Percentiles rank a stretch among this genome's conserved stretches.
Evolutionary conservation across 305 asterid genomes (phyloP).

Genomic region (Euphrasia arctica): DNA sequence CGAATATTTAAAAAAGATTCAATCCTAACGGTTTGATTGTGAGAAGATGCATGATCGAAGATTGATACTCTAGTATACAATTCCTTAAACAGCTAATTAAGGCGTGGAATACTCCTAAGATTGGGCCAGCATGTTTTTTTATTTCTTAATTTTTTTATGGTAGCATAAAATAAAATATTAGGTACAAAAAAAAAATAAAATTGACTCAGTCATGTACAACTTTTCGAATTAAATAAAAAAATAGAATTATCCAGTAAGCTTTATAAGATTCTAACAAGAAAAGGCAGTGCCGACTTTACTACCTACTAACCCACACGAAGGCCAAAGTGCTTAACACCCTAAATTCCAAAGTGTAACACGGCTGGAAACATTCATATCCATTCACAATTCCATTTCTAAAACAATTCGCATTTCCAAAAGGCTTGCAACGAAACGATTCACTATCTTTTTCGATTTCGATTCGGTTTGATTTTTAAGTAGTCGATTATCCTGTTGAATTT

Average conservation of each 20-base stretch:
- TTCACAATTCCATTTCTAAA: too few species aligned
- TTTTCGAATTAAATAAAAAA: neutral
- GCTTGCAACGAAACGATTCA: too few species aligned
- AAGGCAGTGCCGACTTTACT: neutral
- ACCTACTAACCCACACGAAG: neutral
- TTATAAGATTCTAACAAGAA: neutral
- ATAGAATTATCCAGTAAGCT: neutral
- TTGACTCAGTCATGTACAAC: slow-evolving; percentile 26
- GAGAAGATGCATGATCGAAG: neutral
- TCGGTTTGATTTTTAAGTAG: neutral
- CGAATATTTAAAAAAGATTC: too few species aligned
- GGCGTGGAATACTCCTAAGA: neutral
- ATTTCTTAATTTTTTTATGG: neutral
- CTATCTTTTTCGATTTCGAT: neutral
- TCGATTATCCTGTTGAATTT: neutral
- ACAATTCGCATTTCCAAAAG: too few species aligned
- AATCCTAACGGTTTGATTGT: slow-evolving; percentile 3
- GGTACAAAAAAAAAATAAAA: slow-evolving; percentile 7
- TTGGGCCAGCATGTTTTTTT: neutral
- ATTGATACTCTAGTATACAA: too few species aligned
- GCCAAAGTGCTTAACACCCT: too few species aligned
- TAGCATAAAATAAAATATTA: neutral
- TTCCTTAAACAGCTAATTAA: neutral
- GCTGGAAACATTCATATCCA: too few species aligned
- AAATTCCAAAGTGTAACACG: too few species aligned